Conservation (phyloP, 2,329 filamentous ascomycete species). For the Diaporthe sp. region DNA sequence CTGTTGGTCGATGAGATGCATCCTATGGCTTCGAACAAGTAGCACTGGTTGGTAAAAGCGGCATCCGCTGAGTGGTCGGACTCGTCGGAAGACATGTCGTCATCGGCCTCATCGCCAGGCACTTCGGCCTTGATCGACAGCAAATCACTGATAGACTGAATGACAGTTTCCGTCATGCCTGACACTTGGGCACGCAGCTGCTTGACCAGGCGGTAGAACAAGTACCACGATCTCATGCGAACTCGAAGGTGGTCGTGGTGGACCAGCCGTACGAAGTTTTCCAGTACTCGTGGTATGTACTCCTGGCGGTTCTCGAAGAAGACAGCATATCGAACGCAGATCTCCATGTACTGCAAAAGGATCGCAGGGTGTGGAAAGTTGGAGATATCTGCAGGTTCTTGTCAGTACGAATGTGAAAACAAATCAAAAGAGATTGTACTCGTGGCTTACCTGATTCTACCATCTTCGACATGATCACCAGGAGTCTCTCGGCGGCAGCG, state of each 20-base stretch:
- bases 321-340: constrained; percentile 91
- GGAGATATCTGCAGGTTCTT: constrained; percentile 74
- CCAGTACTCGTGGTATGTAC: constrained; percentile 87
- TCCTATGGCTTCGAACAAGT: constrained; percentile 94
- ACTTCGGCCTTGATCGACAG: constrained; percentile 92
- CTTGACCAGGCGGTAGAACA: constrained; percentile 94
- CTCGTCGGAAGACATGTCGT: constrained; percentile 96
- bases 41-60: constrained; percentile 90
- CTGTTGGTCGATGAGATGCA: constrained; percentile 87
- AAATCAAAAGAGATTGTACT: not conserved
- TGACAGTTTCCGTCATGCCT: constrained; percentile 91
- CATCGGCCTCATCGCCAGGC: constrained; percentile 81
- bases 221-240: constrained; percentile 93
- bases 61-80: constrained; percentile 92
- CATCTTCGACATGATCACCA: constrained; percentile 96
- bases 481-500: constrained; percentile 83
- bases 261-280: constrained; percentile 91
- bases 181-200: constrained; percentile 87
- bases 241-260: constrained; percentile 91
- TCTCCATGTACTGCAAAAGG: constrained; percentile 97
- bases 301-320: constrained; percentile 91
- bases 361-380: constrained; percentile 92
- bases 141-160: constrained; percentile 89
- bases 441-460: constrained; percentile 82
- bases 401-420: constrained; percentile 40